Evolutionary conservation across 257 asterid species (phyloP), one percentile per base, ranked within the genome.

Genomic region (Striga asiatica): DNA sequence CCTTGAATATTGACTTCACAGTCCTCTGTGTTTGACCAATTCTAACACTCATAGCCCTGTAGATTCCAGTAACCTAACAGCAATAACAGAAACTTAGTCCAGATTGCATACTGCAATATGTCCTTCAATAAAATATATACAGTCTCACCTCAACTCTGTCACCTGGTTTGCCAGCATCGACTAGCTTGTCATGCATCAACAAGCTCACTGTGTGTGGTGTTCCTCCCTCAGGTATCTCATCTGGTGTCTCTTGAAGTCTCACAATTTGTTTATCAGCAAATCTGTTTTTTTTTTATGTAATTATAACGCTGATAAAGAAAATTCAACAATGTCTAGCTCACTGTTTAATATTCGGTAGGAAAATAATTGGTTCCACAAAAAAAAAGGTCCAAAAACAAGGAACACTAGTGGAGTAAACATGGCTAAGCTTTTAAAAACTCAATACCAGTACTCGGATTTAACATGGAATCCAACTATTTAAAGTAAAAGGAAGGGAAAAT

Each of bases 161-260:
- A 52, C 99, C 99, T 2, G 99, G 99, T 77, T 85, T 92, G 68
- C 99, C 97, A 49, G 82, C 75, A 81, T 88, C 99, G 27, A 92
- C 97, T 50, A 92, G 66, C 78, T 79, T 92, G 76, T 92, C 97
- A 42, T 92, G 97, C 99, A 92, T 81, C 80, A 92, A 71, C 80
- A 92, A 75, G 76, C 97, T 88, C 61, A 92, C 99, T 0, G 97
- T 92, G 72, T 92, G 97, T 49, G 99, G 99, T 21, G 99, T 92
- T 48, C 99, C 99, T 58, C 99, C 99, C 55, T 92, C 99, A 0
- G 96, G 99, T 54, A 92, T 92, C 64, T 92, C 95, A 74, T 92
- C 94, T 14, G 97, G 99, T 19, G 94, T 92, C 71, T 92, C 99
- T 76, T 92, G 99, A 62, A 92, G 81, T 70, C 93, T 88, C 76